Percentiles rank a stretch among this genome's conserved stretches.
These are phyloP conservation scores for Colletotrichum nymphaeae DNA, from an alignment of 2,329 filamentous ascomycete genomes.

Conservation along the genomic window DNA sequence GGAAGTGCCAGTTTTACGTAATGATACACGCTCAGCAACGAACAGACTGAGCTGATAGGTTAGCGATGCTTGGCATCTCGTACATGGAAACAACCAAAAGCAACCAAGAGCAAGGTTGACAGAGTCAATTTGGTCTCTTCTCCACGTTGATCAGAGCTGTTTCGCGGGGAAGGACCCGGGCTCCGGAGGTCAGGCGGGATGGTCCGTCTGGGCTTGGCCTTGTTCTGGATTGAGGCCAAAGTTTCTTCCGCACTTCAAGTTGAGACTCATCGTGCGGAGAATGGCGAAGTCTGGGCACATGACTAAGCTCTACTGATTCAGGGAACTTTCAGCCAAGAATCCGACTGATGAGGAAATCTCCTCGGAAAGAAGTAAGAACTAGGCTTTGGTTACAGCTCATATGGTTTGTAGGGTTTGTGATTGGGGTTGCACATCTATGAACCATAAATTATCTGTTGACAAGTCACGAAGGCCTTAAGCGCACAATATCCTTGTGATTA, in stretches of 20 bases:
- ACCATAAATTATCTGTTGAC: too few relatives aligned
- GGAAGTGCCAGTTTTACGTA: slow-evolving; percentile 31
- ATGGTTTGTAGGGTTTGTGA: too few relatives aligned
- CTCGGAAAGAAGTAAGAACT: too few relatives aligned
- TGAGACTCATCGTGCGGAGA: background rate
- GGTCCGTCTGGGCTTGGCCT: slow-evolving; percentile 11
- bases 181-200: slow-evolving; percentile 31
- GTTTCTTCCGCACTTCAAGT: background rate
- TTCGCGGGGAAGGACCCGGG: slow-evolving; percentile 30
- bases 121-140: background rate
- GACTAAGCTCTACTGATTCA: background rate
- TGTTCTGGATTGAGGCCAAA: background rate
- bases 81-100: slow-evolving; percentile 14
- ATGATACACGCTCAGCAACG: slow-evolving; percentile 25
- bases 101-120: slow-evolving; percentile 15
- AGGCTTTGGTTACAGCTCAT: too few relatives aligned
- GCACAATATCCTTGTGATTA: too few relatives aligned
- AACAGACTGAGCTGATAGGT: slow-evolving; percentile 15
- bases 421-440: too few relatives aligned
- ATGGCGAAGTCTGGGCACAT: background rate
- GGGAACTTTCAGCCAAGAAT: too few relatives aligned
- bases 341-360: too few relatives aligned
- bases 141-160: background rate
- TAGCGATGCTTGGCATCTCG: slow-evolving; percentile 29
- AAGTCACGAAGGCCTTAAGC: too few relatives aligned